Percentiles rank a stretch among this genome's conserved stretches.
These are phyloP conservation scores for Agaricus subrufescens DNA, from an alignment of 768 basidiomycete genomes.

Conservation along the genomic window DNA sequence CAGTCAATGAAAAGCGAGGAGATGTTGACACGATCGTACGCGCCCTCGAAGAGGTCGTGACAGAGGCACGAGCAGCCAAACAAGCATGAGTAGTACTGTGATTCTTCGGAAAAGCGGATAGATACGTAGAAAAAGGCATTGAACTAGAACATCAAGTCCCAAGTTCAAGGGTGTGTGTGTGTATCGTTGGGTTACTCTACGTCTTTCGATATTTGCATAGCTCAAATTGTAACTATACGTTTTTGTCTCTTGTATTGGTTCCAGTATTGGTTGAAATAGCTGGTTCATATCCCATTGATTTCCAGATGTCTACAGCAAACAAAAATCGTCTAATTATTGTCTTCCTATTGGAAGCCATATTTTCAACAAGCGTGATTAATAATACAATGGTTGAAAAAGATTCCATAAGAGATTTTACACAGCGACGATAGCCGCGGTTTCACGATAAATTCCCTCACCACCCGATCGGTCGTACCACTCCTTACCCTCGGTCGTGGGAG, in stretches of 20 bases:
- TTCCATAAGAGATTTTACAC: background rate
- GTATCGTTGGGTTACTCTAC: no score
- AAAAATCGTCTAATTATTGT: no score
- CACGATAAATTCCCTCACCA: constrained; percentile 60
- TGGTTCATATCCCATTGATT: no score
- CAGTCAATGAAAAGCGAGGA: constrained; percentile 59
- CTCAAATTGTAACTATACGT: no score
- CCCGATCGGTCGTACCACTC: constrained; percentile 85
- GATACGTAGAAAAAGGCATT: background rate
- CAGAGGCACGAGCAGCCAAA: constrained; percentile 27
- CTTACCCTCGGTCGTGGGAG: constrained; percentile 77
- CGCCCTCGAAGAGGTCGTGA: constrained; percentile 56
- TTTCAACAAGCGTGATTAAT: background rate
- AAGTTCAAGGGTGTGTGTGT: no score
- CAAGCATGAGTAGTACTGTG: background rate
- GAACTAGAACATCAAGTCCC: no score
- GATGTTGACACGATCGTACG: constrained; percentile 73
- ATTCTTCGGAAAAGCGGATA: background rate
- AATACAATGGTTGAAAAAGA: background rate
- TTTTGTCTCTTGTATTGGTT: no score
- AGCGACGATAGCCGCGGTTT: constrained; percentile 17
- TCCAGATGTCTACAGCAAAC: background rate
- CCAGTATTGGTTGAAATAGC: no score
- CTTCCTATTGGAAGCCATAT: background rate
- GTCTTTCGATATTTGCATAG: no score